phyloP scores from a whole-genome alignment of 768 basidiomycete species.

The Boletus vinaceobasis region DNA sequence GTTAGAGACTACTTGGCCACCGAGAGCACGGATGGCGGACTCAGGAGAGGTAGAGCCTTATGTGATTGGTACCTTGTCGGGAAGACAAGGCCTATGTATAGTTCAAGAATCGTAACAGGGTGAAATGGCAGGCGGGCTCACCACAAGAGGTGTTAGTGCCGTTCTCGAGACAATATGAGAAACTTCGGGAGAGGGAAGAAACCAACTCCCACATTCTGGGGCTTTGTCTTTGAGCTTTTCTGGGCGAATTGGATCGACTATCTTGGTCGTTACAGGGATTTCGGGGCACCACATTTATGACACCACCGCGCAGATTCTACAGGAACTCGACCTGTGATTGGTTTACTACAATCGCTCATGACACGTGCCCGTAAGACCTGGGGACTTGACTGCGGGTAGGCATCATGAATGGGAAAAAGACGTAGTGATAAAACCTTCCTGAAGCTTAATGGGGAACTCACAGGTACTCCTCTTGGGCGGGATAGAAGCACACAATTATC shows the following conservation, averaged over 20 bases:
- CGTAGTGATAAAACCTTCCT: background rate
- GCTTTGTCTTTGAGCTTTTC: background rate
- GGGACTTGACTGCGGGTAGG: background rate
- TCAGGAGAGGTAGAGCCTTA: too few relatives aligned
- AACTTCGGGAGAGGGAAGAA: background rate
- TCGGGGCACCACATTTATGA: background rate
- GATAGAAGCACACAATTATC: background rate
- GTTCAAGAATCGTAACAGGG: too few relatives aligned
- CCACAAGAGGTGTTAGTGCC: too few relatives aligned
- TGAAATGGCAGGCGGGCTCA: too few relatives aligned
- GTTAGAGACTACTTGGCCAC: too few relatives aligned
- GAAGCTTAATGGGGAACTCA: background rate
- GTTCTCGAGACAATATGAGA: background rate
- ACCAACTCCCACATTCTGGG: background rate
- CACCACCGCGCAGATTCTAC: background rate
- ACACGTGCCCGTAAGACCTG: background rate
- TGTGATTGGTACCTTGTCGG: too few relatives aligned
- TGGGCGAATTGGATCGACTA: background rate
- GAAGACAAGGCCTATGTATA: too few relatives aligned
- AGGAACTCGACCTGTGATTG: background rate
- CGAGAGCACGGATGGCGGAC: too few relatives aligned
- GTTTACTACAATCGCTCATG: background rate
- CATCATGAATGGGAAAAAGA: background rate
- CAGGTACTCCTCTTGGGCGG: background rate
- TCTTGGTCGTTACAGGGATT: constrained; percentile 5